phyloP scores from a whole-genome alignment of 2,329 filamentous ascomycete species.

The Monilinia vaccinii-corymbosi region DNA sequence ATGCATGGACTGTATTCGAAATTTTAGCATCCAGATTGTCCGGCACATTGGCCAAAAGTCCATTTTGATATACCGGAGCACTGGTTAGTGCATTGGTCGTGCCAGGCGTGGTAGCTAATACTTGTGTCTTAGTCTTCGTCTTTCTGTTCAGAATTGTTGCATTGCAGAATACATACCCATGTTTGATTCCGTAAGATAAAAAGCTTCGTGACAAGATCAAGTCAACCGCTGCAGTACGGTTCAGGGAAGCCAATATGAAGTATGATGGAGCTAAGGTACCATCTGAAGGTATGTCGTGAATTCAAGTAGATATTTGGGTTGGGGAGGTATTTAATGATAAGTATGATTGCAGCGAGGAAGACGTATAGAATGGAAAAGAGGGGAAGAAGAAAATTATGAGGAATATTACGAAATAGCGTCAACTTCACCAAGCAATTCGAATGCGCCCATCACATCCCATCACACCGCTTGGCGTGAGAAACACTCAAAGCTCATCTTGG shows the following conservation, averaged over 20 bases:
- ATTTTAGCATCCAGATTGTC: conserved; percentile 6
- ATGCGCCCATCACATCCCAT: neutral
- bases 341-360: neutral
- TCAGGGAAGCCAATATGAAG: neutral
- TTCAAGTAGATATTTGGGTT: neutral
- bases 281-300: neutral
- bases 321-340: neutral
- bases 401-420: neutral
- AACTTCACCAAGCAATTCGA: neutral
- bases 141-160: neutral
- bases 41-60: neutral
- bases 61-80: conserved; percentile 1
- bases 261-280: neutral
- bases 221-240: neutral
- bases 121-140: neutral
- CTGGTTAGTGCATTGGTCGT: conserved; percentile 3
- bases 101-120: neutral
- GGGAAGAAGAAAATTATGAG: neutral
- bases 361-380: neutral
- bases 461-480: neutral
- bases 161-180: neutral
- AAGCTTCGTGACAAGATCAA: neutral
- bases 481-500: neutral
- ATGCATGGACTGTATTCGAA: neutral
- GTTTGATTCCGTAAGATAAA: neutral